These are phyloP conservation scores for Trichosporon inkin DNA, from an alignment of 1,284 basidiomycete species.

Conservation along the genomic window DNA sequence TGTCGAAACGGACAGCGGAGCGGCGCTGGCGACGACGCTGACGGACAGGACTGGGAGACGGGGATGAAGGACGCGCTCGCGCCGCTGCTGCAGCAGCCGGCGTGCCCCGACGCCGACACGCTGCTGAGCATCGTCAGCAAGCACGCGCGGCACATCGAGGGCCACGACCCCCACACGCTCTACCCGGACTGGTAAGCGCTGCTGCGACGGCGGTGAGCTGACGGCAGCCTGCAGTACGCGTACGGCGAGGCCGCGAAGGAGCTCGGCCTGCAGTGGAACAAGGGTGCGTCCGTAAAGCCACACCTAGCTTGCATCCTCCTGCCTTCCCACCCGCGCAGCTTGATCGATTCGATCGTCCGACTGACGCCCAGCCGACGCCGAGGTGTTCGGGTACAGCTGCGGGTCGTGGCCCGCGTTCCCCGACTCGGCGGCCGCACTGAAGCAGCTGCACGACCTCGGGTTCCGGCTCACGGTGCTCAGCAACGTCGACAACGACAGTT, in stretches of 20 bases:
- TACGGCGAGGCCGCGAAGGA: conserved; percentile 15
- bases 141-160: conserved; percentile 31
- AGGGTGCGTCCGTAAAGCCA: conserved; percentile 12
- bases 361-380: conserved; percentile 22
- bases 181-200: conserved; percentile 34
- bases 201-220: background rate
- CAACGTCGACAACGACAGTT: conserved; percentile 37
- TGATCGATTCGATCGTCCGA: background rate
- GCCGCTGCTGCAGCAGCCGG: conserved; percentile 24
- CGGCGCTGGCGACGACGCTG: too few relatives aligned
- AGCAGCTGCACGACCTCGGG: conserved; percentile 26
- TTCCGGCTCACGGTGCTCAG: conserved; percentile 34
- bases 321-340: too few relatives aligned
- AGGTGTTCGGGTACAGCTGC: conserved; percentile 29
- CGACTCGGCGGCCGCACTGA: conserved; percentile 32
- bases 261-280: conserved; percentile 14
- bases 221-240: conserved; percentile 17
- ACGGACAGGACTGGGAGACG: conserved; percentile 30
- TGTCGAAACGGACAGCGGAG: conserved; percentile 19
- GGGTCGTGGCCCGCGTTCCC: conserved; percentile 39
- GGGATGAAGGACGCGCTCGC: conserved; percentile 29
- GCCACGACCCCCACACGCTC: conserved; percentile 27
- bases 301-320: background rate
- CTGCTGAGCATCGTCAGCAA: conserved; percentile 26
- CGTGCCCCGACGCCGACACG: conserved; percentile 18